A percentile compares a stretch with the other conserved stretches of the same genome.
Conservation (phyloP, 331 rosid species). For the Arachis monticola region DNA sequence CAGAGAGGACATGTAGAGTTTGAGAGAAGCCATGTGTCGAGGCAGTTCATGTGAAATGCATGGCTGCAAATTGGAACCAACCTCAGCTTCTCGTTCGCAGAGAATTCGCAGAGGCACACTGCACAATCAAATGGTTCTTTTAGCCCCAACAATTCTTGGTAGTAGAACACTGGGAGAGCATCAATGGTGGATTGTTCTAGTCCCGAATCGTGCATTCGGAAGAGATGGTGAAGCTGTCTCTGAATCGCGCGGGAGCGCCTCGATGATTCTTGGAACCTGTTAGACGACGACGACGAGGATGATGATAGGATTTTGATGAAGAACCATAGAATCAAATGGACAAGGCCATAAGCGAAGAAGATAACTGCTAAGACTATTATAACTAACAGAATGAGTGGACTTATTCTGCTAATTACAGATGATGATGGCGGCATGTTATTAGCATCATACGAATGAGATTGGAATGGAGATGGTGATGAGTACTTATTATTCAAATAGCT, state of each 20-base stretch:
- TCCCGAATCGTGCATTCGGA: conserved; percentile 80
- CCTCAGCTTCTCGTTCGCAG: conserved; percentile 67
- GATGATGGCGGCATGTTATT: conserved; percentile 50
- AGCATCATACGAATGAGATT: conserved; percentile 35
- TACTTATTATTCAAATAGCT: conserved; percentile 31
- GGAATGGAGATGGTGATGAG: conserved; percentile 46
- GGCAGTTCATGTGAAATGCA: conserved; percentile 81
- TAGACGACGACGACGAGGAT: conserved; percentile 54
- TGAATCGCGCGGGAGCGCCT: conserved; percentile 56
- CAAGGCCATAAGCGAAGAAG: conserved; percentile 69
- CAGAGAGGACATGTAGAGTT: conserved; percentile 96
- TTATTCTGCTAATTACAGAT: conserved; percentile 49
- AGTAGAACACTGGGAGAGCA: conserved; percentile 71
- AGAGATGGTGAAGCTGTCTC: conserved; percentile 91
- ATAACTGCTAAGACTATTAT: conserved; percentile 69
- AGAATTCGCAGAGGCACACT: conserved; percentile 77
- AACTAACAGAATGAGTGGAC: conserved; percentile 64
- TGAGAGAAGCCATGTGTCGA: conserved; percentile 94
- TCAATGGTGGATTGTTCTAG: conserved; percentile 76
- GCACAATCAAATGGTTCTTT: conserved; percentile 90
- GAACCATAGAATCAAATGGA: conserved; percentile 70
- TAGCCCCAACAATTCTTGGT: conserved; percentile 61
- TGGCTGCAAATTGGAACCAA: conserved; percentile 84
- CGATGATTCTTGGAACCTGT: conserved; percentile 53
- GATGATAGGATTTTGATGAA: conserved; percentile 54